phyloP scores from a whole-genome alignment of 2,329 filamentous ascomycete species.

The Fusarium anthophilum region DNA sequence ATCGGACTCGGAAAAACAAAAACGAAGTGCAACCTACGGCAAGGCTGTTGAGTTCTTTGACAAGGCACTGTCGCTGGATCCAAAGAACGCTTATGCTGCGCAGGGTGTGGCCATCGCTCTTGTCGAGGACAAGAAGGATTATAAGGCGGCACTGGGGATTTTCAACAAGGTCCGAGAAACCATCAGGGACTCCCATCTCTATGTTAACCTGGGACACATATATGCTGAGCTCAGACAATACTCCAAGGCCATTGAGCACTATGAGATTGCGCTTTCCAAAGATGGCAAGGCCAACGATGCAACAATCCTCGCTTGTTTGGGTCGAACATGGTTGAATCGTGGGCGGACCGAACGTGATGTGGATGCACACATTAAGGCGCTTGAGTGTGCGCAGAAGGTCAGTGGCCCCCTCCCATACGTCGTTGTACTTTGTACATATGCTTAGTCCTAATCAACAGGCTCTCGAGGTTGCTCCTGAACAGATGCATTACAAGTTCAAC shows the following conservation, averaged over 20 bases:
- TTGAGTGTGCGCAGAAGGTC: conserved; percentile 72
- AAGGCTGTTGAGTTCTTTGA: conserved; percentile 98
- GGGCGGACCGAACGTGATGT: conserved; percentile 71
- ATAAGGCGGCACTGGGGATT: conserved; percentile 81
- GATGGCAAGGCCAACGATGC: conserved; percentile 79
- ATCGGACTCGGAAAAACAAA: conserved; percentile 89
- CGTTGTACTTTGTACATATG: background rate
- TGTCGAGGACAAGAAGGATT: conserved; percentile 93
- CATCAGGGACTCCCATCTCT: conserved; percentile 86
- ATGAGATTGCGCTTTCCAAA: conserved; percentile 84
- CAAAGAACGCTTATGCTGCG: conserved; percentile 94
- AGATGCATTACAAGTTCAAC: conserved; percentile 95
- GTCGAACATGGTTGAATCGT: conserved; percentile 85
- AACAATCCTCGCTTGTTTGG: conserved; percentile 83
- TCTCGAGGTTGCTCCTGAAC: conserved; percentile 79
- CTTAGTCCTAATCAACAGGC: conserved; percentile 60
- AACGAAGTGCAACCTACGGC: conserved; percentile 85
- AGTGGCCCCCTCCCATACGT: conserved; percentile 26
- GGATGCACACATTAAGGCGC: conserved; percentile 65
- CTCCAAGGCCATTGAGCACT: conserved; percentile 91
- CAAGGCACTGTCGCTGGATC: conserved; percentile 93
- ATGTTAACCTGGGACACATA: conserved; percentile 92
- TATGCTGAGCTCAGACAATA: conserved; percentile 92
- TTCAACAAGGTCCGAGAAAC: conserved; percentile 93
- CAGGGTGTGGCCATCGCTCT: conserved; percentile 95